A percentile compares a stretch with the other conserved stretches of the same genome.
phyloP scores from a whole-genome alignment of 1,139 yeast species.

The Pichiaceae sp. region DNA sequence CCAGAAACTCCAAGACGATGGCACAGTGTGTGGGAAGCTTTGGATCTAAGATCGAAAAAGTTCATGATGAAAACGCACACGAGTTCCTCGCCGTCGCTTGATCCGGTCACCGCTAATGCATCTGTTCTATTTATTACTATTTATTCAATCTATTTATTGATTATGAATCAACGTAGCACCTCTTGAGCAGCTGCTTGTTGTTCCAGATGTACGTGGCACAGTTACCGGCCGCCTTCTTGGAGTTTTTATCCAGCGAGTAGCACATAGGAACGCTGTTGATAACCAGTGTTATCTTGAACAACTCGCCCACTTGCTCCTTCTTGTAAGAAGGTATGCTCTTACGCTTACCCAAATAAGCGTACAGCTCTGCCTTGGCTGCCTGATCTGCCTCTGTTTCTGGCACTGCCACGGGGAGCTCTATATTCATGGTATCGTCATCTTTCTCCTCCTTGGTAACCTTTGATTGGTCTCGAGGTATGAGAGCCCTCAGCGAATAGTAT shows the following conservation, averaged over 20 bases:
- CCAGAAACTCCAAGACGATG: constrained; percentile 87
- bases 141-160: constrained; percentile 5
- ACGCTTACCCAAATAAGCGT: not conserved
- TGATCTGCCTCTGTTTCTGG: not conserved
- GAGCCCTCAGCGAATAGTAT: constrained; percentile 50
- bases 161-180: constrained; percentile 13
- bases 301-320: not conserved
- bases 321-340: constrained; percentile 3
- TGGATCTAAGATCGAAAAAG: constrained; percentile 58
- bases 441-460: not conserved
- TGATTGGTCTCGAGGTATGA: constrained; percentile 49
- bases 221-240: constrained; percentile 37
- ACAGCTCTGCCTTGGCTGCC: constrained; percentile 1
- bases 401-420: constrained; percentile 2
- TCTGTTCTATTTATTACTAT: constrained; percentile 2
- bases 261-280: constrained; percentile 33
- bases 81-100: constrained; percentile 22
- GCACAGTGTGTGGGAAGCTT: constrained; percentile 69
- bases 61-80: constrained; percentile 37
- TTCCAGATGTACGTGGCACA: constrained; percentile 41
- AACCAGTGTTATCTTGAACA: constrained; percentile 30
- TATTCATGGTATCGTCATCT: not conserved
- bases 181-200: constrained; percentile 25
- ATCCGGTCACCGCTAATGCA: not conserved
- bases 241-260: constrained; percentile 32